Percentiles rank a stretch among this genome's conserved stretches.
phyloP scores from a whole-genome alignment of 83 land plant species.

The Picea mariana region DNA sequence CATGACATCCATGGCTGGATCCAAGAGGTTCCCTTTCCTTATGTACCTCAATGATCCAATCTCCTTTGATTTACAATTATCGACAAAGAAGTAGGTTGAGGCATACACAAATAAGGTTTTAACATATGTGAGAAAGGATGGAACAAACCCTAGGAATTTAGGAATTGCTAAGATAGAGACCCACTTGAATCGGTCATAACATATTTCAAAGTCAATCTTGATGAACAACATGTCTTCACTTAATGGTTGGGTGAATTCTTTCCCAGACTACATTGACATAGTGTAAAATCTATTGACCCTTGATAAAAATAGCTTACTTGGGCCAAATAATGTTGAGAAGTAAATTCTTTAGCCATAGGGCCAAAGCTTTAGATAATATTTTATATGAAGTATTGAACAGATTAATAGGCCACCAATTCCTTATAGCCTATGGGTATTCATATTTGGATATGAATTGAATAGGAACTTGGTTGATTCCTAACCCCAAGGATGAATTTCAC shows the following conservation, averaged over 20 bases:
- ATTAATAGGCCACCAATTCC: too few species aligned
- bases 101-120: not conserved
- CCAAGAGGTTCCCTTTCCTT: not conserved
- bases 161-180: not conserved
- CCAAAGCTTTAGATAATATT: too few species aligned
- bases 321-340: too few species aligned
- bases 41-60: not conserved
- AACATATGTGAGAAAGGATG: not conserved
- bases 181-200: not conserved
- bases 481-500: not conserved
- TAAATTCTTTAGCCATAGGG: too few species aligned
- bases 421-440: not conserved
- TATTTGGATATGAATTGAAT: not conserved
- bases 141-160: not conserved
- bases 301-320: not conserved
- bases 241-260: too few species aligned
- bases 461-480: not conserved
- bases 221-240: not conserved
- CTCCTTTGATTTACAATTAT: not conserved
- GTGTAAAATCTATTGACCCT: not conserved
- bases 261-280: too few species aligned
- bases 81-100: too few species aligned
- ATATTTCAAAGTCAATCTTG: not conserved
- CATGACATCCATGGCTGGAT: not conserved
- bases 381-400: too few species aligned